Evolutionary conservation across 768 basidiomycete genomes (phyloP), one percentile per base, ranked within the genome.

Genomic region (Fomitopsis serialis): DNA sequence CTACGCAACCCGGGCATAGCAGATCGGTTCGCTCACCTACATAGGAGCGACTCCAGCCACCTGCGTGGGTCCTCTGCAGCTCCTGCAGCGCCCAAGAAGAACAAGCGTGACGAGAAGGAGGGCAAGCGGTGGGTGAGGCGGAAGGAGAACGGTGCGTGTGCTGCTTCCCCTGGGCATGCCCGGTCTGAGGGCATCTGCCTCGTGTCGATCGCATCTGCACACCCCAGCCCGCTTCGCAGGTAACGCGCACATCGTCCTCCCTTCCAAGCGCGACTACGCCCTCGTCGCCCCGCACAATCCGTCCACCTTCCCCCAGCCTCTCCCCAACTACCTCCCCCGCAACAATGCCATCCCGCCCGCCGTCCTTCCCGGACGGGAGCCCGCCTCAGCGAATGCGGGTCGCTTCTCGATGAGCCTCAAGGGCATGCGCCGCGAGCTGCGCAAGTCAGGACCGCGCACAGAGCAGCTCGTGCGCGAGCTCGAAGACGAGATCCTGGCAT

Each of bases 41-140:
- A 70, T 64, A 80, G 22, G 68, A 69, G 25, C 61, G 50, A 42
- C 25, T 42, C 46, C 23, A 25, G 22, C 32, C 10, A 29, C 29
- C 22, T 44, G 42, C 37, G 37, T 15, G 32, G n/a, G 23, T 37
- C 19, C 2, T 9, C 48, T 22, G 46, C 59, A 2, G 48, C 52
- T 37, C 52, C 45, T 22, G 42, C 54, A 6, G 48, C 58, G 1
- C 42, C 58, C 5, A 81, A 72, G 68, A 80, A 77, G 61, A 74
- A 70, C 36, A 64, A 58, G 53, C 71, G 82, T 49, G 78, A 78
- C 52, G 81, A 84, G 47, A 84, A 81, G 48, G 85, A 89, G 57
- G 90, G 90, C 34, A 91, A 87, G 67, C 84, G 87, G 32, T 89
- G 84, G 84, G 68, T 82, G 4, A 71, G 87, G 58, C 78, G 90